Evolutionary conservation across 495 filamentous ascomycete species (phyloP).

Genomic region (Penicillium nucicola): DNA sequence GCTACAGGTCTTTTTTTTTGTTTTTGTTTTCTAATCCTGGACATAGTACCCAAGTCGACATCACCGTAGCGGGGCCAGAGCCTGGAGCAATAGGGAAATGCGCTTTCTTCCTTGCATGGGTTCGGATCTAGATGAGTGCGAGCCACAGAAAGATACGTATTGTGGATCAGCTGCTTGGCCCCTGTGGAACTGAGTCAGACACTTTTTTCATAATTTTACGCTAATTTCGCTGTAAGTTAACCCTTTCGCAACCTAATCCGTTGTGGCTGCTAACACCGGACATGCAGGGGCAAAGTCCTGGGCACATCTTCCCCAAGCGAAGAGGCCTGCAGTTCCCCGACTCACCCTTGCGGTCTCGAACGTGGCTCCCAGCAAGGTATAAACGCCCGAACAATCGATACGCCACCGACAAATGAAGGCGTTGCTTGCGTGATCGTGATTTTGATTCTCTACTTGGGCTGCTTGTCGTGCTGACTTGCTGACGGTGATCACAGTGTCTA

Average conservation of each 20-base stretch:
- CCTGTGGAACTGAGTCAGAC: slow-evolving; percentile 27
- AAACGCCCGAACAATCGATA: not conserved
- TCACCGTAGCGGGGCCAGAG: slow-evolving; percentile 17
- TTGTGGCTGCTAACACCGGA: not conserved
- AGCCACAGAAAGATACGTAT: slow-evolving; percentile 15
- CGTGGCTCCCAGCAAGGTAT: not conserved
- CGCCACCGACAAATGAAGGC: not conserved
- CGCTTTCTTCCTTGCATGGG: slow-evolving; percentile 29
- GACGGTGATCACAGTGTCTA: not conserved
- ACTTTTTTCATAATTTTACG: not conserved
- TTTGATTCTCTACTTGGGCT: no score
- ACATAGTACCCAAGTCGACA: slow-evolving; percentile 22
- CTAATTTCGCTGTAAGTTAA: not conserved
- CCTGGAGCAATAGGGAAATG: slow-evolving; percentile 14
- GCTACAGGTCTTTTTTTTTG: slow-evolving; percentile 7
- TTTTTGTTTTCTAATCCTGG: slow-evolving; percentile 13
- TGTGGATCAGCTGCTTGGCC: slow-evolving; percentile 16
- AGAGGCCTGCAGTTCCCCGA: not conserved
- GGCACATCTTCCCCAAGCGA: not conserved
- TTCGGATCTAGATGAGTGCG: slow-evolving; percentile 25
- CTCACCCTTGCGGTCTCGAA: slow-evolving; percentile 3
- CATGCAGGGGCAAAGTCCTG: slow-evolving; percentile 1
- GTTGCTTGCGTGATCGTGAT: not conserved
- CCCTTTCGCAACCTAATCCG: not conserved
- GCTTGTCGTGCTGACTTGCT: not conserved